Base-by-base conservation (phyloP, 257 asterid species). In the Ligustrum vulgare region DNA sequence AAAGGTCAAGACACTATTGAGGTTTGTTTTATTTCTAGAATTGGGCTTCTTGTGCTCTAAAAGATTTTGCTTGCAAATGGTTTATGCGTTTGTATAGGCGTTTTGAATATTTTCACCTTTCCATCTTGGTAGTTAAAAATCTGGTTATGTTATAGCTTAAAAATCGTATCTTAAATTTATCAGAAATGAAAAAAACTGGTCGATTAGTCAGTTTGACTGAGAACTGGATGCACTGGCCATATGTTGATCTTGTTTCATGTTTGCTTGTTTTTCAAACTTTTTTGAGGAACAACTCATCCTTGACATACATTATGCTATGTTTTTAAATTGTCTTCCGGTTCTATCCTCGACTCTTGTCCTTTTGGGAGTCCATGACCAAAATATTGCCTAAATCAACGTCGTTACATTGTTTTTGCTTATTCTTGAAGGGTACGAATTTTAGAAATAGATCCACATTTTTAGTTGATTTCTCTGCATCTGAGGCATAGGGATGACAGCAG, bases 1-100 rank as follows among this genome's bases (percentile, higher is more conserved):
- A 92, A 86, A 71, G 97, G 97, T 51, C 97, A 85, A 85, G 96
- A 94, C 63, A 37, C 91, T 16, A 43, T 80, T 67, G 97, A 94
- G 99, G 99, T 94, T 74, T 23, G 88, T 78, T 45, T 7, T 39
- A 13, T 60, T 70, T 75, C 51, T 71, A 20, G 64, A 56, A 32
- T 43, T 18, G 23, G 9, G 54, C 22, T 69, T 20, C 72, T 67
- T 67, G 4, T 25, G 73, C 58, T 73, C 60, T n/a, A 28, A 6
- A 56, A 60, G 67, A 43, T 33, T 60, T 10, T 25, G 16, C 33
- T 60, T 60, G 35, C 33, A 23, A 60, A 60, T 60, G 67, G 34
- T 25, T 60, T 10, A 11, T 22, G 67, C 23, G 18, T 23, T 60
- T 60, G 67, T 20, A 31, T 51, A 51, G 62, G 62, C 3, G 3